Base-by-base conservation (phyloP, 345 rosid species). In the Arabidopsis arenosa region DNA sequence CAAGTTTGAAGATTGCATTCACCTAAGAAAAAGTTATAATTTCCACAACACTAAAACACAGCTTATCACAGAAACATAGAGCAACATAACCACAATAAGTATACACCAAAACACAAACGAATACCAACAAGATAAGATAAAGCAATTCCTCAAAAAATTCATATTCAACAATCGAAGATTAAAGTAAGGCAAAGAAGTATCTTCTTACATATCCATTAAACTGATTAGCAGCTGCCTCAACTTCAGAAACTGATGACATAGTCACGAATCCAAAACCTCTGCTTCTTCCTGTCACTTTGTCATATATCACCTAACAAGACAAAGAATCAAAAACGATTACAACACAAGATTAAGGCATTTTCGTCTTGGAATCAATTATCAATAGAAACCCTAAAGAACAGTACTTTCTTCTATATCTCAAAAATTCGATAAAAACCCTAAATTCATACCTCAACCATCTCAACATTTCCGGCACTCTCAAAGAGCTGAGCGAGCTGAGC, bases 241-340 rank as follows among this genome's bases (percentile, higher is more conserved):
- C 97, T 81, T 92, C 98, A 80, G 89, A 83, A 6, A 9, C 47
- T 7, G 85, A 68, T 0, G 97, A 88, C 99, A 95, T 95, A 59
- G 97, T 95, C 79, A 95, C 99, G 66, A 95, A 95, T 43, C 91
- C 99, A 70, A 95, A 95, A 52, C 99, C 99, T 73, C 99, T 86
- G 86, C 98, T 95, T 80, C 99, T 80, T 37, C 99, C 98, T 49
- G 98, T 90, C 44, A 82, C 80, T 84, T 90, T 95, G 79, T 95
- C 97, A 79, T 95, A 95, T 41, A 92, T 95, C 3, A 95, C 98
- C 99, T 95, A 76, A 76, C 68, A 80, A 78, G 59, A 82, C 28
- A 64, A 57, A 51, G 1, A 44, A 13, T 2, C 13, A 55, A 18
- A 23, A 63, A 2, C 26, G 11, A 21, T 30, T 10, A 18, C 9